Base-by-base conservation (phyloP, 352 stramenopile species). In the Phytopythium boreale region DNA sequence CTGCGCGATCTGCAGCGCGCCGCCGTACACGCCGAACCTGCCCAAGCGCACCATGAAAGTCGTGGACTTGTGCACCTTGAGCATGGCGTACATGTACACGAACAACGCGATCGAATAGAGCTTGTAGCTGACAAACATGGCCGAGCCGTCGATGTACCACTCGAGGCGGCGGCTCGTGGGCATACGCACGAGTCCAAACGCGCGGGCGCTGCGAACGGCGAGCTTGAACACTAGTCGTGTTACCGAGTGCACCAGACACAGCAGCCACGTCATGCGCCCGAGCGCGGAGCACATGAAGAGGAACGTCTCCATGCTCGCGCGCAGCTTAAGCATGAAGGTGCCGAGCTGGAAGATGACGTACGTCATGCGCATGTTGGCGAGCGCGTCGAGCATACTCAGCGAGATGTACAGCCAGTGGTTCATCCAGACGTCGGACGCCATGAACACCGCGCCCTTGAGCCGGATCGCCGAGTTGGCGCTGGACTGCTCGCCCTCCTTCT, bases 391-490 rank as follows among this genome's bases (percentile, higher is more conserved):
- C 27, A 79, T 76, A 49, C 72, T 82, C 2, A 82, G 53, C 11
- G 26, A 20, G 41, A 82, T 78, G 63, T 80, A 80, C 15, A 82
- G 51, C 75, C 75, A 80, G 59, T 82, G 66, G 57, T 80, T 80
- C 62, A 75, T 72, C 75, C 75, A 82, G 19, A 77, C 27, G 49
- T 82, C 72, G 46, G 72, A 78, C 2, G 67, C 75, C 56, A 76
- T 71, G 44, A 75, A 56, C 1, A 68, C n/a, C 10, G 51, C 34
- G 12, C 69, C 56, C n/a, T 77, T 78, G 47, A 78, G 55, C 14
- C 55, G 66, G 14, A 62, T 64, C 8, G 62, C 58, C 7, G 27
- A 10, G 49, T 57, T 62, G 20, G 62, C 24, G 9, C 34, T 64
- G 1, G 31, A 12, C 4, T 15, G 31, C 29, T 26, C 52, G 20